Conservation (phyloP, 2,329 filamentous ascomycete genomes). For the Beauveria scarabaeidicola region DNA sequence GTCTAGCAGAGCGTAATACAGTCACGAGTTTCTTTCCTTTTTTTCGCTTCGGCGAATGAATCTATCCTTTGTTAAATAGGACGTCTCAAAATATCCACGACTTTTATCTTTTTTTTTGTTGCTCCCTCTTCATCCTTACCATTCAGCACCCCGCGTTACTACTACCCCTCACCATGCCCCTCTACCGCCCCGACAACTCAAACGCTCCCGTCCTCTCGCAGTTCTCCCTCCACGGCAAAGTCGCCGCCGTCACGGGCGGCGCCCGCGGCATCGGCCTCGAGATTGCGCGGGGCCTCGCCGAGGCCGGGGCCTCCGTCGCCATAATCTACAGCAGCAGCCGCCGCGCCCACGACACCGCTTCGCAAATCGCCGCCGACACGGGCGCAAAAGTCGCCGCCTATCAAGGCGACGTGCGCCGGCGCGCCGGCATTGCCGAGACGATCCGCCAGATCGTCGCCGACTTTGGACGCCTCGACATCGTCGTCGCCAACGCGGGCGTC, state of each 20-base stretch:
- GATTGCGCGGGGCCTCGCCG: constrained; percentile 13
- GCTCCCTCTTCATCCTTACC: neutral
- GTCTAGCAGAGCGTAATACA: neutral
- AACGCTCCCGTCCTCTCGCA: constrained; percentile 6
- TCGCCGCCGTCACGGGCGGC: constrained; percentile 9
- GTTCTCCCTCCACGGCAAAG: constrained; percentile 7
- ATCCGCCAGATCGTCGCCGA: constrained; percentile 15
- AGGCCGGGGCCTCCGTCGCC: constrained; percentile 11
- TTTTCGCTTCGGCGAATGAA: no score
- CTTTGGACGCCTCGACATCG: constrained; percentile 19
- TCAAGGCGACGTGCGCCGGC: constrained; percentile 26
- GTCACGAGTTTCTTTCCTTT: no score
- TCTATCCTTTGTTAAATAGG: neutral
- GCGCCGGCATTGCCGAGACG: constrained; percentile 12
- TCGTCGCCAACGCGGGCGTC: constrained; percentile 24
- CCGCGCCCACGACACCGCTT: constrained; percentile 10
- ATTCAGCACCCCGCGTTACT: neutral
- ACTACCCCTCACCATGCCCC: neutral
- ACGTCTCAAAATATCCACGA: neutral
- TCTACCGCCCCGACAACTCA: constrained; percentile 5
- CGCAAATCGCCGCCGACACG: constrained; percentile 11
- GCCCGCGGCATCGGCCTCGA: constrained; percentile 15
- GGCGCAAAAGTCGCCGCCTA: constrained; percentile 23
- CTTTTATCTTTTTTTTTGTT: neutral
- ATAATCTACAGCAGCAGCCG: constrained; percentile 14